Evolutionary conservation across 148 eudicot species (phyloP), one percentile per base, ranked within the genome.

Genomic region (Vaccinium vitisidaea): DNA sequence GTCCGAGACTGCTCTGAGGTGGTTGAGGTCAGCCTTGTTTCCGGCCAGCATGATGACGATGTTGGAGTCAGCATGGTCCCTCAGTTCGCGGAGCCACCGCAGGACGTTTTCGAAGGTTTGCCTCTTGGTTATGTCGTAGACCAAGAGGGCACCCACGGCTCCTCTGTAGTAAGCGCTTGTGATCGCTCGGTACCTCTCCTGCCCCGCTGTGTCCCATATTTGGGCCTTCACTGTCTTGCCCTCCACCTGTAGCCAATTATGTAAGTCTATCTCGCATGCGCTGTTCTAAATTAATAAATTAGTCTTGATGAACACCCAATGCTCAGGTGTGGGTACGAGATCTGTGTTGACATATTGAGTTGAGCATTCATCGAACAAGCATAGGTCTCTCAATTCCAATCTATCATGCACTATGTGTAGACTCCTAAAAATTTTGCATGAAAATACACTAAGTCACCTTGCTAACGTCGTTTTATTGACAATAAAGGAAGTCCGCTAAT

Each of bases 81-180:
- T 87, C 2, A 94, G 87, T 71, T 94, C 98, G 4, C 90, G 92
- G 25, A 94, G 90, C 96, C 98, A 94, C 80, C 96, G 83, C 14
- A 75, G 84, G 76, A 93, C 93, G 39, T 91, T 94, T 15, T 94
- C 96, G 32, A 92, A 94, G 7, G 96, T 92, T 81, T 89, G 94
- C 39, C 79, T 87, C 85, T 94, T 93, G 69, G 96, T 92, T 53
- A 92, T 88, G 92, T 93, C 93, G 56, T 88, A 91, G 0, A 91
- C 91, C 80, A 91, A 74, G 39, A 91, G 91, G 0, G 93, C 93
- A 15, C 97, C 98, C 7, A 90, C 93, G 3, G 98, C 96, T n/a
- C 98, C 96, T 82, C 98, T 88, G 82, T 94, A 94, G 77, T 94
- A 93, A 15, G 98, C 98, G 69, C 94, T 93, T 30, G 98, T 94